Conservation (phyloP, 179 eudicot genomes). For the Carnegiea gigantea region DNA sequence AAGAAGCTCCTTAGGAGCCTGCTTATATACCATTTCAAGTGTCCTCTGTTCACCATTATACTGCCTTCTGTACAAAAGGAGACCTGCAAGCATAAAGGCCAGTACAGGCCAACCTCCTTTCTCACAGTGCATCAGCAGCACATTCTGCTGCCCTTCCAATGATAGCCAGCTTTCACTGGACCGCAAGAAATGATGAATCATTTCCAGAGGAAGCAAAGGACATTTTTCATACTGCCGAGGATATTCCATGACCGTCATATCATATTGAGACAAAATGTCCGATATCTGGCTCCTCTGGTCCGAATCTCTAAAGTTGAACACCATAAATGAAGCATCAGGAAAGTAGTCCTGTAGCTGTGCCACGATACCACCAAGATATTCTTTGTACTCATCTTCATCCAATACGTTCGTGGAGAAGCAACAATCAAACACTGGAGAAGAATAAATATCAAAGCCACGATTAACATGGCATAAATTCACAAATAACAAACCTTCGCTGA, state of each 20-base stretch:
- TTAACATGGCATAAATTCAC: background rate
- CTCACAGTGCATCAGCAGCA: conserved; percentile 90
- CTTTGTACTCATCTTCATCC: conserved; percentile 70
- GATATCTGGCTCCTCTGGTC: conserved; percentile 72
- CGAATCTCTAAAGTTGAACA: conserved; percentile 87
- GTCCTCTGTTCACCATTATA: conserved; percentile 85
- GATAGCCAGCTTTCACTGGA: conserved; percentile 96
- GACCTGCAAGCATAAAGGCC: conserved; percentile 97
- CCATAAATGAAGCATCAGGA: conserved; percentile 93
- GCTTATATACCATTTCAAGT: conserved; percentile 93
- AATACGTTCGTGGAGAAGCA: conserved; percentile 88
- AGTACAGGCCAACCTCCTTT: conserved; percentile 98
- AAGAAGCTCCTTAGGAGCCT: conserved; percentile 91
- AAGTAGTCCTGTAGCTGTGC: conserved; percentile 82
- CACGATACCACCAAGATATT: conserved; percentile 81
- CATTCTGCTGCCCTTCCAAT: conserved; percentile 80
- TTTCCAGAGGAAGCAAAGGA: conserved; percentile 82
- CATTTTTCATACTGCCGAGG: conserved; percentile 92
- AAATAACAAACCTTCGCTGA: background rate
- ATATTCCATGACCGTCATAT: conserved; percentile 96
- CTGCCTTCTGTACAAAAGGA: conserved; percentile 82
- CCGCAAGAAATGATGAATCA: conserved; percentile 77
- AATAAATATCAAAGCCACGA: background rate
- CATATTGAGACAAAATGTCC: conserved; percentile 80
- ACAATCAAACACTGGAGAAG: conserved; percentile 79